Conservation (phyloP, 2,329 filamentous ascomycete species). For the Trichoderma guizhouense region DNA sequence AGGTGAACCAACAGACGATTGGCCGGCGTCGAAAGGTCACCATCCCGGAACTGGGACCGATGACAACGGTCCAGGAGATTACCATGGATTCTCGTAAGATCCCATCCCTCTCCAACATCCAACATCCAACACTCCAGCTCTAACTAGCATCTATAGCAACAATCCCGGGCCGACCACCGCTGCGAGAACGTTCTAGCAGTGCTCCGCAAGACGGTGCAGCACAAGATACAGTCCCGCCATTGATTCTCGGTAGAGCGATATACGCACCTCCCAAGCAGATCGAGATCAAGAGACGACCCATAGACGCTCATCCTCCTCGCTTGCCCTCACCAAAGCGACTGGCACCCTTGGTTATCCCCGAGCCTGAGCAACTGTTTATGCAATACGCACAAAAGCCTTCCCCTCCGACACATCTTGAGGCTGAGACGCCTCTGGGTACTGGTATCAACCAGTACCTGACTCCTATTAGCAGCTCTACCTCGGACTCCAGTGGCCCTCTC, state of each 20-base stretch:
- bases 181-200: conserved; percentile 63
- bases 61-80: conserved; percentile 66
- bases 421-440: conserved; percentile 42
- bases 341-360: conserved; percentile 56
- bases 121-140: not conserved
- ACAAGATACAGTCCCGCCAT: not conserved
- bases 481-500: conserved; percentile 39
- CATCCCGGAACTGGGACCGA: conserved; percentile 61
- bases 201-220: conserved; percentile 40
- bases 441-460: conserved; percentile 44
- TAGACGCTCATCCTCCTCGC: conserved; percentile 5
- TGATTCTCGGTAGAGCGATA: conserved; percentile 19
- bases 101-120: not conserved
- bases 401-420: conserved; percentile 40
- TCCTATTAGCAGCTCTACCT: conserved; percentile 33
- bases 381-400: not conserved
- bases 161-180: conserved; percentile 61
- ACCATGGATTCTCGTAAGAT: conserved; percentile 68
- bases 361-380: not conserved
- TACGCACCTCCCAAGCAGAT: conserved; percentile 24
- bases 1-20: conserved; percentile 56
- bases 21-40: conserved; percentile 60
- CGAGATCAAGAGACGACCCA: conserved; percentile 13
- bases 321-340: conserved; percentile 51
- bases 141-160: conserved; percentile 47